phyloP scores from a whole-genome alignment of 2,329 filamentous ascomycete genomes.

The Claviceps citrina region DNA sequence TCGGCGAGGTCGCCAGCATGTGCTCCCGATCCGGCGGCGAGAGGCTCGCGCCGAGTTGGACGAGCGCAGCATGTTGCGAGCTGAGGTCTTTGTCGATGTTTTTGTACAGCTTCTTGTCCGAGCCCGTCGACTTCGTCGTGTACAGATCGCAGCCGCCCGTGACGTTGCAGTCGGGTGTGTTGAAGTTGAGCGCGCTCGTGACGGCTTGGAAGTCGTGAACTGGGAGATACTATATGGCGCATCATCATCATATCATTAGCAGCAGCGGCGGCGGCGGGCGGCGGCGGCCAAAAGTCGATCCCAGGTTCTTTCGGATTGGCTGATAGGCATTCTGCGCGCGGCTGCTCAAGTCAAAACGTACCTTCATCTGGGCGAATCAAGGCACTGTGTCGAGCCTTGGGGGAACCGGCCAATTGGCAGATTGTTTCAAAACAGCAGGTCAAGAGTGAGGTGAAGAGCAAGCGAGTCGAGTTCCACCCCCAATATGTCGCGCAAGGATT shows the following conservation, averaged over 20 bases:
- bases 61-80: constrained; percentile 74
- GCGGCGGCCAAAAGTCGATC: too few species aligned
- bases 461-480: too few species aligned
- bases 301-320: too few species aligned
- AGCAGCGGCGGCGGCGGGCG: too few species aligned
- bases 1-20: constrained; percentile 51
- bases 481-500: too few species aligned
- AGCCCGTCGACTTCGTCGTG: constrained; percentile 88
- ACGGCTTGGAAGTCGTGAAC: constrained; percentile 83
- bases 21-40: constrained; percentile 67
- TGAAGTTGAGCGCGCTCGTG: constrained; percentile 86
- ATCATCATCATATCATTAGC: too few species aligned
- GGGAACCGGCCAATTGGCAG: too few species aligned
- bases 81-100: constrained; percentile 85
- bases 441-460: too few species aligned
- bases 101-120: constrained; percentile 94
- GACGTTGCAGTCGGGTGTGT: constrained; percentile 81
- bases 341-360: constrained; percentile 9
- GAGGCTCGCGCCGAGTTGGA: constrained; percentile 73
- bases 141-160: constrained; percentile 91
- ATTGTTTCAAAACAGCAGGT: too few species aligned
- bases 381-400: not conserved
- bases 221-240: constrained; percentile 59
- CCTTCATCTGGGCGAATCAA: constrained; percentile 22
- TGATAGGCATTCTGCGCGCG: not conserved